A percentile compares a stretch with the other conserved stretches of the same genome.
Conservation (phyloP, 208 protist genomes). For the Acanthamoeba triangularis region DNA sequence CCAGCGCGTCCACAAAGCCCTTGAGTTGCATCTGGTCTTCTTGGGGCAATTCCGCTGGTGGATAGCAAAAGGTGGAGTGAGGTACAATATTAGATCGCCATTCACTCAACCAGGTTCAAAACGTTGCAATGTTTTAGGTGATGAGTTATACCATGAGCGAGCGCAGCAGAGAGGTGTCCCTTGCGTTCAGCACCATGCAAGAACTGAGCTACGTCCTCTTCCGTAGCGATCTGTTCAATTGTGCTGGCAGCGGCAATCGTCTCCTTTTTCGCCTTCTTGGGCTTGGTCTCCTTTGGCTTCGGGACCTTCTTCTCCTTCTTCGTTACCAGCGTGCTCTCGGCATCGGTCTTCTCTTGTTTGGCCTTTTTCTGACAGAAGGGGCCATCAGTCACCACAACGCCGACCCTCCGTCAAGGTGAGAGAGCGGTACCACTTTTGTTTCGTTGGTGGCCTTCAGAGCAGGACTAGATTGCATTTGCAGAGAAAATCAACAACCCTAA, state of each 20-base stretch:
- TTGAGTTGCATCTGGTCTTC: background rate
- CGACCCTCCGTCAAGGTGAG: no score
- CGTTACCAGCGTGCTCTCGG: background rate
- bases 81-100: no score
- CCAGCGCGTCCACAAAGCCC: background rate
- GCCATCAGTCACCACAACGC: background rate
- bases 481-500: no score
- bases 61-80: no score
- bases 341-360: background rate
- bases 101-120: no score
- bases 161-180: background rate
- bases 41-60: background rate
- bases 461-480: no score
- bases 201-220: background rate
- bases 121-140: no score
- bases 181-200: background rate
- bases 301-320: background rate
- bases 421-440: background rate
- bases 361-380: background rate
- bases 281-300: background rate
- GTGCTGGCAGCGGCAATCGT: no score
- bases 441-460: no score
- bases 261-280: background rate
- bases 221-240: background rate
- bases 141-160: no score